Evolutionary conservation across 2,329 filamentous ascomycete genomes (phyloP), one percentile per base, ranked within the genome.

Genomic region (Coleophoma cylindrospora): DNA sequence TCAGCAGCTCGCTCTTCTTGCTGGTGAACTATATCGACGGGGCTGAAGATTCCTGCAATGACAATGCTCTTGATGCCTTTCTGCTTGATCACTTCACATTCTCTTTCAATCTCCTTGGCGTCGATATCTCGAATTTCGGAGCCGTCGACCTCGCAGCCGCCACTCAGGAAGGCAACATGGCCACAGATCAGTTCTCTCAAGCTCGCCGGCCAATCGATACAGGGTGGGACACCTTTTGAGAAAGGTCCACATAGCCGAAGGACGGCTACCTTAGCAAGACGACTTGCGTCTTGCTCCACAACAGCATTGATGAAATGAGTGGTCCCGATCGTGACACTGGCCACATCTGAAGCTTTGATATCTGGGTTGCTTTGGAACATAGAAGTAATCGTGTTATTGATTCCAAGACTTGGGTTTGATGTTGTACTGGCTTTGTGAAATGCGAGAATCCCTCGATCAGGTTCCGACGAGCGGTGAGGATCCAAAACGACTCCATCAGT

Each of bases 291-390:
- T 40, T 73, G 67, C 60, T 81, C 76, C 1, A 82, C 68, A 3
- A 82, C 74, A 9, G 78, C 78, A 52, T 82, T 83, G 57, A 82
- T 70, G 56, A 82, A 82, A 52, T 82, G 77, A 1, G 79, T 81
- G 2, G 56, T 58, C 13, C 56, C 56, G 27, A 58, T 57, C 3
- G 52, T 57, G 14, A 58, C 52, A 47, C 50, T 54, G 7, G 53
- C 54, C 5, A 58, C 47, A 32, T 51, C 43, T 7, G 1, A 74
- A 78, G 47, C 50, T 34, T 54, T 36, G 12, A 60, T 48, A 4
- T 50, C 50, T 2, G 57, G 55, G 15, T 50, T 45, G n/a, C 36
- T 21, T 7, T 38, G 36, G 22, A 62, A 57, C 53, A 62, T 57
- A 13, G 50, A 46, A 17, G 22, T 49, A 27, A 62, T 56, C 34